Conservation (phyloP, 2,329 filamentous ascomycete species). For the Alternaria sp. region DNA sequence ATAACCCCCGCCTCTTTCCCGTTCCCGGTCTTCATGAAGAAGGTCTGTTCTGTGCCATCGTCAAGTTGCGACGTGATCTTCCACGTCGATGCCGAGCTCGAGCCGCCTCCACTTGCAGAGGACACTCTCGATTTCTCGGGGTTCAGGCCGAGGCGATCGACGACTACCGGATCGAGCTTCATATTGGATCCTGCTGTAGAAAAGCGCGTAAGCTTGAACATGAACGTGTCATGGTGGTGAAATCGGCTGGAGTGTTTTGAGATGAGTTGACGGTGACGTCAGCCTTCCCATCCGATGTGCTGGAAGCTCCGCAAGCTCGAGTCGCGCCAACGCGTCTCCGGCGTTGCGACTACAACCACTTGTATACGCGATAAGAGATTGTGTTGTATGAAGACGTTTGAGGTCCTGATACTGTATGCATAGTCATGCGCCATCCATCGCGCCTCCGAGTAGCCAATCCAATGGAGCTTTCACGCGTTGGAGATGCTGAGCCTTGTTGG, state of each 20-base stretch:
- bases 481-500: neutral
- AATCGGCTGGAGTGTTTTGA: neutral
- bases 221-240: neutral
- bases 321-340: neutral
- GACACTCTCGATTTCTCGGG: conserved; percentile 63
- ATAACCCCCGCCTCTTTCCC: conserved; percentile 70
- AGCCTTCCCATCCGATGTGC: neutral
- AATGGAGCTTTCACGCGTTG: neutral
- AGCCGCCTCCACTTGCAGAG: conserved; percentile 72
- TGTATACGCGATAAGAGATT: accelerated
- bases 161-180: conserved; percentile 70
- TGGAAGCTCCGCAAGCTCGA: neutral
- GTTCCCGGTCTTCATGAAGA: conserved; percentile 76
- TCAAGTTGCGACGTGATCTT: conserved; percentile 61
- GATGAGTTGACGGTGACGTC: conserved; percentile 8
- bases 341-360: neutral
- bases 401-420: neutral
- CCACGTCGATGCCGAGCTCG: conserved; percentile 69
- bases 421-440: neutral
- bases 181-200: conserved; percentile 32
- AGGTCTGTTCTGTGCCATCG: conserved; percentile 63
- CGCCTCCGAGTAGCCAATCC: neutral
- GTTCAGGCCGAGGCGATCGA: conserved; percentile 68
- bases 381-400: too few relatives aligned
- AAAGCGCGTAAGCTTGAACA: neutral